Base-by-base conservation (phyloP, 1,284 basidiomycete genomes). In the Ceratobasidium sp. region DNA sequence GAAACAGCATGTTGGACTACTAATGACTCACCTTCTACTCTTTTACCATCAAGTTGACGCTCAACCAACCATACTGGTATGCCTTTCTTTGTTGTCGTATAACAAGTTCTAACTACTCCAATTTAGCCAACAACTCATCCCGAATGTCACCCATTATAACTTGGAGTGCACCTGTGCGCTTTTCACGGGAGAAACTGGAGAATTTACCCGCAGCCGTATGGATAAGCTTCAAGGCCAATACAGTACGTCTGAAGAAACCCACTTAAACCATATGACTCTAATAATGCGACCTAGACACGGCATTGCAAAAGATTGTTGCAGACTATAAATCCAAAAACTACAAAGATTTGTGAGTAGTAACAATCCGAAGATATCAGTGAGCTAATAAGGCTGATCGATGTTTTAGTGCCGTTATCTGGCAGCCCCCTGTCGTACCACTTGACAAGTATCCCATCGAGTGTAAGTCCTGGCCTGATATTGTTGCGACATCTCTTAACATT, bases 351-450 rank as follows among this genome's bases (percentile, higher is more conserved):
- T 81, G 76, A 6, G 81, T 77, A 1, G 73, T 21, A n/a, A 1
- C 16, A 43, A 2, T 18, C 21, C 35, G 4, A 6, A n/a, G 28
- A 35, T 28, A 11, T 4, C n/a, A 21, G n/a, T 7, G 26, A 6
- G 14, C 78, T 13, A 80, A 79, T 78, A 79, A 63, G 41, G 11
- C 7, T 26, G 0, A 30, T 69, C 28, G 58, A 54, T 43, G 13
- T 23, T 50, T 43, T 21, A 77, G 76, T 61, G 75, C 57, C 14
- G 72, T 66, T 3, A 38, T 59, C 61, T 82, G 81, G 81, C 82
- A 83, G 75, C 81, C 82, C 0, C 79, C 77, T 5, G 78, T 76
- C 7, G 75, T 83, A 32, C 80, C 82, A 49, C 77, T 82, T 4
- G 77, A 75, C 4, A 73, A 78, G 44, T 82, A 79, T 62, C 82